A percentile compares a stretch with the other conserved stretches of the same genome.
Conservation (phyloP, 345 rosid genomes). For the Geranium rotundifolium region DNA sequence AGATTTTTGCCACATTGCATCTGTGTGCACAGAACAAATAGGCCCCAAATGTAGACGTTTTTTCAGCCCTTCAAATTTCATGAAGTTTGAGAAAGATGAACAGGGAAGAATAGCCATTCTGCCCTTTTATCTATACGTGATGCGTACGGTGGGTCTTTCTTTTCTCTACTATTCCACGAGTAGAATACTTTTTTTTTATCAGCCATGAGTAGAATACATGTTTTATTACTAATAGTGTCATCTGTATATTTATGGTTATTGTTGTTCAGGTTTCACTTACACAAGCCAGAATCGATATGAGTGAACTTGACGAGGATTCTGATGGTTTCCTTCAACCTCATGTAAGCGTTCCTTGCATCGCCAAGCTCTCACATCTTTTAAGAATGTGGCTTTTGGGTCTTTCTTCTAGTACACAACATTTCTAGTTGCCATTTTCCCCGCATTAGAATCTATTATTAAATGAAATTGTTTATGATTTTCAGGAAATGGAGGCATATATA, state of each 20-base stretch:
- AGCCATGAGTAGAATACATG: too few relatives aligned
- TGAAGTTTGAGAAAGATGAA: conserved; percentile 99
- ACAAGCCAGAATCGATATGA: conserved; percentile 98
- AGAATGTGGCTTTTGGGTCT: conserved; percentile 4
- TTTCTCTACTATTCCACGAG: neutral
- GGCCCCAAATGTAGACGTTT: conserved; percentile 96
- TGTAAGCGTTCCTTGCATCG: conserved; percentile 17
- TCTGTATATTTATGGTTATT: conserved; percentile 3
- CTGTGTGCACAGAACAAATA: conserved; percentile 93
- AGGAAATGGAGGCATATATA: conserved; percentile 99
- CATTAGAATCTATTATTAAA: neutral
- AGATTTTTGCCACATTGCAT: conserved; percentile 97
- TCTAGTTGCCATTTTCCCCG: conserved; percentile 1
- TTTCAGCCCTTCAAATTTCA: conserved; percentile 96
- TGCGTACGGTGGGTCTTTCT: conserved; percentile 77
- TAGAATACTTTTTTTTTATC: too few relatives aligned
- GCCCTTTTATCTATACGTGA: conserved; percentile 94
- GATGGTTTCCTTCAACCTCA: conserved; percentile 93
- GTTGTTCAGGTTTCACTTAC: conserved; percentile 85
- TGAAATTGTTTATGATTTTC: conserved; percentile 11
- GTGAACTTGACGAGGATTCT: conserved; percentile 97
- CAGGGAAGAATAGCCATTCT: conserved; percentile 96
- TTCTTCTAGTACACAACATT: neutral
- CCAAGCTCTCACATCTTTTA: neutral
- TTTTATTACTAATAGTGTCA: too few relatives aligned